Evolutionary conservation across 2,329 filamentous ascomycete genomes (phyloP).

Genomic region (Ascochyta rabiei): DNA sequence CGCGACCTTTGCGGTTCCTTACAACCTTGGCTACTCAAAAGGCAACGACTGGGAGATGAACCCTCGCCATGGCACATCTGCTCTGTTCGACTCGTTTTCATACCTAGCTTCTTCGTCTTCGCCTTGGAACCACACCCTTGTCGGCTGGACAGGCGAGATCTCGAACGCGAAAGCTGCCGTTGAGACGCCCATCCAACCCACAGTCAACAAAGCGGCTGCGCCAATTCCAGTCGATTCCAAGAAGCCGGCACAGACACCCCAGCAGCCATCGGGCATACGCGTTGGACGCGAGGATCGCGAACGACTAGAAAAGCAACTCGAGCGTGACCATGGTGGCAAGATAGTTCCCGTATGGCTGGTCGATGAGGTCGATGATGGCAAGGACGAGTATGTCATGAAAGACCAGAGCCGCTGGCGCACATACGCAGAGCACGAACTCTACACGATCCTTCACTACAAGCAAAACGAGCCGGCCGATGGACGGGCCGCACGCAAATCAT

Average conservation of each 20-base stretch:
- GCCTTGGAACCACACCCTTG: slow-evolving; percentile 88
- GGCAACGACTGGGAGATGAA: slow-evolving; percentile 70
- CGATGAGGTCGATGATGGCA: slow-evolving; percentile 73
- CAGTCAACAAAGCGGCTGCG: slow-evolving; percentile 74
- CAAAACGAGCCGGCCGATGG: slow-evolving; percentile 90
- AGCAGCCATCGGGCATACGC: slow-evolving; percentile 70
- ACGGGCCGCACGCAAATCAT: slow-evolving; percentile 78
- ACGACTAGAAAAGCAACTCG: slow-evolving; percentile 75
- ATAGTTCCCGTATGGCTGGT: slow-evolving; percentile 89
- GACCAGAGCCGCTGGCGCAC: slow-evolving; percentile 87
- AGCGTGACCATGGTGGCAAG: slow-evolving; percentile 74
- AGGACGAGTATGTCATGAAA: slow-evolving; percentile 73
- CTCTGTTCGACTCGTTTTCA: slow-evolving; percentile 88
- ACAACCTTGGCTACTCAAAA: slow-evolving; percentile 60
- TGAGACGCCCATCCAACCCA: slow-evolving; percentile 54
- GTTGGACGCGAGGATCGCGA: slow-evolving; percentile 73
- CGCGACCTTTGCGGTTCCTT: slow-evolving; percentile 67
- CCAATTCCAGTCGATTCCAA: slow-evolving; percentile 75
- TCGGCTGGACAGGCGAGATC: slow-evolving; percentile 91
- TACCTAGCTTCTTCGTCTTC: slow-evolving; percentile 83
- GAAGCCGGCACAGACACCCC: slow-evolving; percentile 61
- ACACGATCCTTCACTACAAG: slow-evolving; percentile 95
- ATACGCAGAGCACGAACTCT: slow-evolving; percentile 90
- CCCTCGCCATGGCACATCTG: slow-evolving; percentile 83
- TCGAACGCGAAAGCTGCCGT: slow-evolving; percentile 39